Evolutionary conservation across 2,329 filamentous ascomycete species (phyloP).

Genomic region (Aspergillus latus): DNA sequence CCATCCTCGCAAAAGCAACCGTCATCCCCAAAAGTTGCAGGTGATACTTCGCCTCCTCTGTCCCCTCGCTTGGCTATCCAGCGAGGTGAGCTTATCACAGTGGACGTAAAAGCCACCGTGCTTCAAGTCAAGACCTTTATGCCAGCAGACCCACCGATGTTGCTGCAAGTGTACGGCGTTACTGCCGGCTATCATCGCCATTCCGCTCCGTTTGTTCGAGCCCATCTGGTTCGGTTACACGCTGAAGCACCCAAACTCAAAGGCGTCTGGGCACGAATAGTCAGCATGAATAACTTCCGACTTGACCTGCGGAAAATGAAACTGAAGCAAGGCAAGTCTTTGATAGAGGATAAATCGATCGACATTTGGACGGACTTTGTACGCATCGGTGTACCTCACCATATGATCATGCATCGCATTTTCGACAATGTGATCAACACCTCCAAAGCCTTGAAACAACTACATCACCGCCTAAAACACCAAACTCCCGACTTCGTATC

Average conservation of each 20-base stretch:
- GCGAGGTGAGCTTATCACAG: conserved; percentile 66
- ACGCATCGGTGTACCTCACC: conserved; percentile 83
- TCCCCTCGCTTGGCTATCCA: conserved; percentile 28
- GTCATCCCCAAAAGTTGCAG: conserved; percentile 16
- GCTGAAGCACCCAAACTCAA: conserved; percentile 82
- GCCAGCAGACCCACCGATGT: conserved; percentile 84
- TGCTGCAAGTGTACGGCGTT: conserved; percentile 82
- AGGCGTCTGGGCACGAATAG: conserved; percentile 78
- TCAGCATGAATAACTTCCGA: conserved; percentile 78
- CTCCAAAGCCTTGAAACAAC: conserved; percentile 79
- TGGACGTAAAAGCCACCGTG: conserved; percentile 79
- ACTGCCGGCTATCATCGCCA: conserved; percentile 84
- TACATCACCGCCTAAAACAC: conserved; percentile 90
- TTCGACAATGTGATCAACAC: conserved; percentile 93
- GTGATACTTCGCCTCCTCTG: conserved; percentile 24
- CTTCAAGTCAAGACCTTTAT: conserved; percentile 86
- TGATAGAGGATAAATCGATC: conserved; percentile 74
- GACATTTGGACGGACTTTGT: conserved; percentile 85
- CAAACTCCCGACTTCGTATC: conserved; percentile 85
- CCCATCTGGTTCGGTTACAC: conserved; percentile 79
- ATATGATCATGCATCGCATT: conserved; percentile 82
- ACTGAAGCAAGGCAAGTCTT: conserved; percentile 62
- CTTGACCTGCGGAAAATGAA: conserved; percentile 77
- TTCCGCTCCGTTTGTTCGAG: conserved; percentile 76
- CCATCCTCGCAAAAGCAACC: conserved; percentile 24